These are phyloP conservation scores for Thielaviopsis ethacetica DNA, from an alignment of 2,329 filamentous ascomycete genomes.

Conservation along the genomic window DNA sequence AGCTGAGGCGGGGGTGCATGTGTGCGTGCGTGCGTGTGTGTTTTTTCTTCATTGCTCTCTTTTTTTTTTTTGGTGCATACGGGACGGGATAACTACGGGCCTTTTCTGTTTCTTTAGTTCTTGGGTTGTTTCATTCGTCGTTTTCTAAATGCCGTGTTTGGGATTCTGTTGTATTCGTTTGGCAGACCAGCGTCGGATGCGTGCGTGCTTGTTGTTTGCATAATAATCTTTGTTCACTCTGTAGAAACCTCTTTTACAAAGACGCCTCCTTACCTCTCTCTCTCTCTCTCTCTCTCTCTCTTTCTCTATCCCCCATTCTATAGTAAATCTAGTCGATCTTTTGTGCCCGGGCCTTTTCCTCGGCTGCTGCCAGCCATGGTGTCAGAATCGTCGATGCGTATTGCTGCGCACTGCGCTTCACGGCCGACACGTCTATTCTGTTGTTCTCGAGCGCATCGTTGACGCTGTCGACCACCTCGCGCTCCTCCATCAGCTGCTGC, in stretches of 20 bases:
- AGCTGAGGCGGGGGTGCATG: neutral
- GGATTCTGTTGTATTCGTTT: neutral
- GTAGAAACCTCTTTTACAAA: neutral
- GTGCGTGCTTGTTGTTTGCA: neutral
- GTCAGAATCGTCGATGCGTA: conserved; percentile 33
- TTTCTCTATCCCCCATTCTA: neutral
- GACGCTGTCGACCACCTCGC: conserved; percentile 55
- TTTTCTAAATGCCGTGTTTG: neutral
- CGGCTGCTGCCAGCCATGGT: conserved; percentile 7
- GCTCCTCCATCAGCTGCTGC: conserved; percentile 61
- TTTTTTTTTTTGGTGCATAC: neutral
- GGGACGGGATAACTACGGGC: neutral
- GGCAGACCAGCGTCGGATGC: neutral
- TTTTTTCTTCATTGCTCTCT: conserved; percentile 2
- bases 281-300: neutral
- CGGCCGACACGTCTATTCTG: conserved; percentile 43
- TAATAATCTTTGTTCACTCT: neutral
- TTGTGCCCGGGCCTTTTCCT: conserved; percentile 5
- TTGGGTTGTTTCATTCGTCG: neutral
- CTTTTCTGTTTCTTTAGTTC: neutral
- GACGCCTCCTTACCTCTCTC: neutral
- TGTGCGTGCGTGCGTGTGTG: neutral
- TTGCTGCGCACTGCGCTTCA: conserved; percentile 46
- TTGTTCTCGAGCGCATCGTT: conserved; percentile 45
- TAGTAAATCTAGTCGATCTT: neutral